These are phyloP conservation scores for Wallacemonas collosoma DNA, from an alignment of 208 protist species.

Conservation along the genomic window DNA sequence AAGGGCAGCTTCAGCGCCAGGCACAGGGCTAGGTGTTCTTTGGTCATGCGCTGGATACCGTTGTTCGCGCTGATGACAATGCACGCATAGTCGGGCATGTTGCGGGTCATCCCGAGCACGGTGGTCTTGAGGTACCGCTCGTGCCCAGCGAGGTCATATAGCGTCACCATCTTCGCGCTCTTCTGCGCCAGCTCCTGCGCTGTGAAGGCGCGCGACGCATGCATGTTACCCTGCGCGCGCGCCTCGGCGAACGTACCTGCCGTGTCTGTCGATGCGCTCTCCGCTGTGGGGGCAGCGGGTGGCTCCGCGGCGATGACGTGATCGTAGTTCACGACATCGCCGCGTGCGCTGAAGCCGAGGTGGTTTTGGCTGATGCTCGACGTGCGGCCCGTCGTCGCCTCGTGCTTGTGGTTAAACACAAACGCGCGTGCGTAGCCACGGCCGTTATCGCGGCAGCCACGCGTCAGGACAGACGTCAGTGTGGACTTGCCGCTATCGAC, in stretches of 20 bases:
- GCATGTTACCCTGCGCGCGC: conserved; percentile 3
- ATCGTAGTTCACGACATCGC: conserved; percentile 92
- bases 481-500: conserved; percentile 94
- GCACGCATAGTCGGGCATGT: conserved; percentile 95
- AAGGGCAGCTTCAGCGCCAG: conserved; percentile 97
- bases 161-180: conserved; percentile 94
- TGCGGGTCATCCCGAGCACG: conserved; percentile 96
- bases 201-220: conserved; percentile 41
- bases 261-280: too few species aligned
- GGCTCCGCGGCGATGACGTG: not conserved
- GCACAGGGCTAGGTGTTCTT: conserved; percentile 96
- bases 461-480: conserved; percentile 90
- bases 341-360: conserved; percentile 93
- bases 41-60: conserved; percentile 94
- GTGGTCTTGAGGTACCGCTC: conserved; percentile 98
- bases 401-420: conserved; percentile 97
- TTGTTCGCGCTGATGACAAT: conserved; percentile 93
- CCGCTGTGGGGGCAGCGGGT: too few species aligned
- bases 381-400: conserved; percentile 94
- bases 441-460: conserved; percentile 89
- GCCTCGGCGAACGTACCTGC: not conserved
- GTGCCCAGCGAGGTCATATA: conserved; percentile 98
- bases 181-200: conserved; percentile 75
- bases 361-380: conserved; percentile 96
- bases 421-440: conserved; percentile 82